Evolutionary conservation across 345 rosid genomes (phyloP).

Genomic region (Eucalyptus cladocalyx): DNA sequence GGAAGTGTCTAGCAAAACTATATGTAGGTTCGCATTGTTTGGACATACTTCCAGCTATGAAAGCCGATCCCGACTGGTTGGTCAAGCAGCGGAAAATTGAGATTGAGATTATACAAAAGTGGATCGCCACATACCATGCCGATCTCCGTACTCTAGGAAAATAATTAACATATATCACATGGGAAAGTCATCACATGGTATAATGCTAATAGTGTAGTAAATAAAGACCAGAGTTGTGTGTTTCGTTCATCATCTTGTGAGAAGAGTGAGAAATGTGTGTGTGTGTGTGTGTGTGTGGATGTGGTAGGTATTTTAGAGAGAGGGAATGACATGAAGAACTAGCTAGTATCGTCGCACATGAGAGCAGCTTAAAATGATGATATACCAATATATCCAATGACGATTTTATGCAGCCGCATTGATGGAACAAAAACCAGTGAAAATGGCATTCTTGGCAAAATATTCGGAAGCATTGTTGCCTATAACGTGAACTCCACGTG

Average conservation of each 20-base stretch:
- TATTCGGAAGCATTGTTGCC: background rate
- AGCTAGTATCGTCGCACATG: background rate
- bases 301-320: background rate
- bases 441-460: background rate
- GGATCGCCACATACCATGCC: background rate
- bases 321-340: background rate
- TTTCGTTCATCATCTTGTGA: background rate
- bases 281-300: no score
- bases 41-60: background rate
- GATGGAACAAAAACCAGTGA: background rate
- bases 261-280: background rate
- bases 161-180: background rate
- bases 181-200: background rate
- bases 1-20: no score
- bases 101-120: background rate
- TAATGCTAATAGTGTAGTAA: background rate
- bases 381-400: background rate
- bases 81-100: background rate
- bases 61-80: background rate
- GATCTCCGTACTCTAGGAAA: background rate
- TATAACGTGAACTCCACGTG: background rate
- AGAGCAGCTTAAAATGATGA: no score
- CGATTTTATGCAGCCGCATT: constrained; percentile 16
- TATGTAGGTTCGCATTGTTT: background rate
- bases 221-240: background rate